phyloP scores from a whole-genome alignment of 495 filamentous ascomycete species.

The Tuber borchii region DNA sequence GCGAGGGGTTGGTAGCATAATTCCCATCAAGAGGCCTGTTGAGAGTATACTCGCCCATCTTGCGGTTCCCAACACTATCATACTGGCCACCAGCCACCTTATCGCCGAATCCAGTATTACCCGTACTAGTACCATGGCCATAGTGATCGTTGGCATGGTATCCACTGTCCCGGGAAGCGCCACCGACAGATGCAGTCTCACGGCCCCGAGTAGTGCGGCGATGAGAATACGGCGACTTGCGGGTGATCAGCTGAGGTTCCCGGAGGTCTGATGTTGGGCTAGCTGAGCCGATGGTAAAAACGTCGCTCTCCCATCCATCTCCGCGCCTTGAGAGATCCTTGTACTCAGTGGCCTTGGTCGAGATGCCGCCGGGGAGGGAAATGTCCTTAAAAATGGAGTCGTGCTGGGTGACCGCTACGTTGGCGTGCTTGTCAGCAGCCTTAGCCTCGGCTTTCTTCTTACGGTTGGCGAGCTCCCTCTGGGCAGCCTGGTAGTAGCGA shows the following conservation, averaged over 20 bases:
- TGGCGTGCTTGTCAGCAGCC: conserved; percentile 69
- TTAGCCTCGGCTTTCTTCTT: conserved; percentile 62
- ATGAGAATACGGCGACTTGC: conserved; percentile 52
- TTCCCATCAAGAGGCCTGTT: conserved; percentile 17
- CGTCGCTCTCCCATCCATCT: conserved; percentile 87
- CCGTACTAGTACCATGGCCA: background rate
- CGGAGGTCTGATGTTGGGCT: conserved; percentile 65
- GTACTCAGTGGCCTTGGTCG: conserved; percentile 91
- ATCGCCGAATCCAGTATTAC: conserved; percentile 20
- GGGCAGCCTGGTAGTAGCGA: conserved; percentile 69
- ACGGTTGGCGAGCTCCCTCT: conserved; percentile 64
- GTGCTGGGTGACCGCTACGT: conserved; percentile 78
- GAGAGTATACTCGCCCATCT: conserved; percentile 18
- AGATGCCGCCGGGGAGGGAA: conserved; percentile 81
- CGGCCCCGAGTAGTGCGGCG: conserved; percentile 14
- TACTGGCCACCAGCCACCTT: conserved; percentile 20
- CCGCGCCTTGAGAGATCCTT: conserved; percentile 80
- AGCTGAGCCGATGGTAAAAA: conserved; percentile 85
- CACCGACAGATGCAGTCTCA: conserved; percentile 22
- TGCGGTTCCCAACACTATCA: conserved; percentile 19
- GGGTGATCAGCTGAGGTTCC: conserved; percentile 53
- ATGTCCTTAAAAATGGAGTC: conserved; percentile 87
- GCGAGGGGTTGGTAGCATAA: conserved; percentile 13
- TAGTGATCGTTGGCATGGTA: conserved; percentile 24
- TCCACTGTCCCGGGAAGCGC: conserved; percentile 35